Conservation (phyloP, 768 basidiomycete genomes). For the Serendipita vermifera region DNA sequence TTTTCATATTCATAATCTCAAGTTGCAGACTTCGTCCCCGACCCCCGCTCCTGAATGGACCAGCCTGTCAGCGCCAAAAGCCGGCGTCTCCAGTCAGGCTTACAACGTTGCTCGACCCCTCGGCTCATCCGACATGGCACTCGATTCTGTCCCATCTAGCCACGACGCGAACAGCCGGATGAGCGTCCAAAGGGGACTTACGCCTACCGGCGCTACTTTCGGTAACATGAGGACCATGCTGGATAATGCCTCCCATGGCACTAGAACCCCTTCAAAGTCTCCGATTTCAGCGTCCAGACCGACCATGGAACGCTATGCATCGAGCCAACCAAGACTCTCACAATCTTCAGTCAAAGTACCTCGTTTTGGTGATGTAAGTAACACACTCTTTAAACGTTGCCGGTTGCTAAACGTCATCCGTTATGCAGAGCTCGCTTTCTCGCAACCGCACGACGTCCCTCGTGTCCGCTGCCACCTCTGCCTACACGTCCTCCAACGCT, state of each 20-base stretch:
- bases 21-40: background rate
- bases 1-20: background rate
- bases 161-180: background rate
- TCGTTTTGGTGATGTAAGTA: background rate
- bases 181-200: background rate
- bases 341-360: background rate
- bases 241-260: background rate
- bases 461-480: background rate
- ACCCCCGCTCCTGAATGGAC: background rate
- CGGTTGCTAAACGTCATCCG: background rate
- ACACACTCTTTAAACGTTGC: background rate
- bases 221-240: conserved; percentile 4
- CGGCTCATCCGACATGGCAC: background rate
- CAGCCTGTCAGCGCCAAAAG: background rate
- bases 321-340: too few species aligned
- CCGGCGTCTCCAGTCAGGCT: background rate
- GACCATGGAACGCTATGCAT: background rate
- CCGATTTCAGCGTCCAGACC: background rate
- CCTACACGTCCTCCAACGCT: background rate
- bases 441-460: background rate
- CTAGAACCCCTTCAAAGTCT: background rate
- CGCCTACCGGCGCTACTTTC: background rate
- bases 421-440: background rate
- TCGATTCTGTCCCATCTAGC: background rate
- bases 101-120: background rate